These are phyloP conservation scores for Fusarium beomiforme DNA, from an alignment of 2,329 filamentous ascomycete genomes.

Conservation along the genomic window DNA sequence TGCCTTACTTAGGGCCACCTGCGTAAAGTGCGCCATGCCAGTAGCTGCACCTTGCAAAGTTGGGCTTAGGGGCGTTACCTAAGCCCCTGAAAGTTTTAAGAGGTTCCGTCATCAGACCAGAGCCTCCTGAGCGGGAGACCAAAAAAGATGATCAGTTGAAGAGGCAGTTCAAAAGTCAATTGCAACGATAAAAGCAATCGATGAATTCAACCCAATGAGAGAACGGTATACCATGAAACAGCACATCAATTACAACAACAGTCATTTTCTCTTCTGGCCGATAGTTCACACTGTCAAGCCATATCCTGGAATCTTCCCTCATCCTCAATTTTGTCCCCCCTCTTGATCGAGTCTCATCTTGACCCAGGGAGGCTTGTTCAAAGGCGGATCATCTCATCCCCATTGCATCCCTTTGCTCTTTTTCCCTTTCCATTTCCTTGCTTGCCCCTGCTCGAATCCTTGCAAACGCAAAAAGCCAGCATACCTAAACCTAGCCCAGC, in stretches of 20 bases:
- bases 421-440: conserved; percentile 9
- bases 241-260: background rate
- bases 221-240: background rate
- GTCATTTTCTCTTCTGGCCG: background rate
- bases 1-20: conserved; percentile 15
- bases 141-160: background rate
- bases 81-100: conserved; percentile 20
- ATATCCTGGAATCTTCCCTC: conserved; percentile 11
- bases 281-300: background rate
- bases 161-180: conserved; percentile 4
- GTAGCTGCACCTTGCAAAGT: conserved; percentile 9
- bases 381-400: conserved; percentile 26
- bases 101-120: conserved; percentile 31
- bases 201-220: conserved; percentile 2
- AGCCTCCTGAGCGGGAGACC: background rate
- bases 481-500: background rate
- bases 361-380: conserved; percentile 27
- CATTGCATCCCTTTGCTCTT: background rate
- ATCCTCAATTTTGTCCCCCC: conserved; percentile 20
- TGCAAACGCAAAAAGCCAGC: conserved; percentile 2
- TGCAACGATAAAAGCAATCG: background rate
- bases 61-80: conserved; percentile 9
- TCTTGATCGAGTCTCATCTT: conserved; percentile 36
- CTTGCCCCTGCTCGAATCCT: conserved; percentile 27
- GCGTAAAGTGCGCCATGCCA: background rate